Base-by-base conservation (phyloP, 768 basidiomycete species). In the Pleurotus tuber-regium region DNA sequence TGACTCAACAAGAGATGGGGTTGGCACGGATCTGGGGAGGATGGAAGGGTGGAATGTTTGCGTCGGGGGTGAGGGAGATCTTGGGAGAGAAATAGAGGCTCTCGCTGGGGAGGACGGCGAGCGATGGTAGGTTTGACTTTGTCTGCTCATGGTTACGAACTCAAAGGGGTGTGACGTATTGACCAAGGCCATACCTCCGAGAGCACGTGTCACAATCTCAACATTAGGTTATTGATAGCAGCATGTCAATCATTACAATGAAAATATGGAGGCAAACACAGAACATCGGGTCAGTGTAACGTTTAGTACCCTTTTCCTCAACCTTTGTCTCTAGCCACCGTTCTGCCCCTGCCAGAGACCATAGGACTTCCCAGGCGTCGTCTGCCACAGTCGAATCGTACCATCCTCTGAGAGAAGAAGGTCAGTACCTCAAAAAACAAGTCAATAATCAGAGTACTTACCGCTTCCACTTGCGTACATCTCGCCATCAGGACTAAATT, bases 401-500 rank as follows among this genome's bases (percentile, higher is more conserved):
- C 89, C 87, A 64, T 89, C 88, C 86, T 91, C 86, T 89, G 64
- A 51, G 44, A 51, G n/a, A n/a, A n/a, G n/a, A n/a, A n/a, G n/a
- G n/a, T n/a, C n/a, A n/a, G n/a, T n/a, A n/a, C n/a, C n/a, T n/a
- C n/a, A n/a, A n/a, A n/a, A n/a, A n/a, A n/a, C n/a, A n/a, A n/a
- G n/a, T n/a, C n/a, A n/a, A n/a, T n/a, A n/a, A n/a, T n/a, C n/a
- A n/a, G n/a, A n/a, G n/a, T 19, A 82, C 90, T 74, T 67, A 87
- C 96, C 96, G 61, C 92, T 95, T 44, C 96, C 97, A 61, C 91
- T 94, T 29, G 96, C 96, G 66, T 92, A 98, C 76, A 97, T 82
- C 74, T 98, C 97, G 19, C 96, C 96, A 65, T 98, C 96, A 0
- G 96, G 96, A 63, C 89, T 92, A 68, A 87, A 96, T 61, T 90